A percentile compares a stretch with the other conserved stretches of the same genome.
These are phyloP conservation scores for Crithidia bombi DNA, from an alignment of 208 protist species.

Conservation along the genomic window DNA sequence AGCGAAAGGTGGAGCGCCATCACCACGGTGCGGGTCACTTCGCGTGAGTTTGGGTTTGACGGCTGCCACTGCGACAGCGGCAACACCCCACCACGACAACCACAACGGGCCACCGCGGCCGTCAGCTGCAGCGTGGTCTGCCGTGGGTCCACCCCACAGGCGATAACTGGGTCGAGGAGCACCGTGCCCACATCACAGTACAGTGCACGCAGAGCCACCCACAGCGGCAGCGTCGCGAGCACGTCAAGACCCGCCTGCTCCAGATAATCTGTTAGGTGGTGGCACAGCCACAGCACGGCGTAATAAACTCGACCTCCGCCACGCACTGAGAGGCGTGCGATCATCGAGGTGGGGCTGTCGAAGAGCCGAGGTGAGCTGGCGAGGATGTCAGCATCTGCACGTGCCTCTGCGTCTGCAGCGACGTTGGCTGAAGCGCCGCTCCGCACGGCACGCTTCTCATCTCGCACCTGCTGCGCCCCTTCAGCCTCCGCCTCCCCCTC, in stretches of 20 bases:
- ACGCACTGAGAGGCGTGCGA: conserved; percentile 26
- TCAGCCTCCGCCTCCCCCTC: no score
- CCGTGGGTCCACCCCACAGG: conserved; percentile 48
- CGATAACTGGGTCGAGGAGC: conserved; percentile 45
- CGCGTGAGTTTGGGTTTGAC: conserved; percentile 36
- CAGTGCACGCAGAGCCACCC: conserved; percentile 33
- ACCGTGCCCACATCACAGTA: conserved; percentile 56
- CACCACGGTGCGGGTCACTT: conserved; percentile 31
- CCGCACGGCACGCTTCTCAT: no score
- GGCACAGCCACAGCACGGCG: conserved; percentile 41
- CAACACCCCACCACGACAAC: conserved; percentile 39
- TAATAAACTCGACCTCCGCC: conserved; percentile 54
- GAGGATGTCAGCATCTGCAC: conserved; percentile 42
- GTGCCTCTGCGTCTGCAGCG: background rate
- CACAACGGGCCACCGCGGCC: conserved; percentile 22
- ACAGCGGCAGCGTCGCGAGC: conserved; percentile 31
- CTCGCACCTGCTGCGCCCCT: no score
- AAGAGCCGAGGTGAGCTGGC: conserved; percentile 28
- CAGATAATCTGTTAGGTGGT: conserved; percentile 5
- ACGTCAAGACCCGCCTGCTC: conserved; percentile 3
- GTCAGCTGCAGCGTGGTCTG: conserved; percentile 46
- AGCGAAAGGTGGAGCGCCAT: conserved; percentile 38
- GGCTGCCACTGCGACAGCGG: conserved; percentile 46
- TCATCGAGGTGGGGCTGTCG: conserved; percentile 21
- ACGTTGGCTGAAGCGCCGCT: background rate